Evolutionary conservation across 176 grass and related monocot genomes (phyloP), one percentile per base, ranked within the genome.

Genomic region (Aegilops sharonensis): DNA sequence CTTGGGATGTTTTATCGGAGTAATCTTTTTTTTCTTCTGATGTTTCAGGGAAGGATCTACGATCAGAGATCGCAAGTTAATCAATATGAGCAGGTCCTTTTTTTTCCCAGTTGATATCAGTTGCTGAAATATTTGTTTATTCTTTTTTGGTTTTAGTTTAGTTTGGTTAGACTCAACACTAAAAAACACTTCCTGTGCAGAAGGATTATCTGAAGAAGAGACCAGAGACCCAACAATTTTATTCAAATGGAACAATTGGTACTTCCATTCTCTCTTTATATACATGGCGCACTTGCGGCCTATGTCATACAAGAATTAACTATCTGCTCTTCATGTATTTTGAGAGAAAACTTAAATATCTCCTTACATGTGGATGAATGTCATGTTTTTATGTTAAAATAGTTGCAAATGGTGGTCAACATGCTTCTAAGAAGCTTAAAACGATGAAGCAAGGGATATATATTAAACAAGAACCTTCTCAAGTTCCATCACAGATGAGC

Each of bases 151-250:
- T 65, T 43, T 72, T 5, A 65, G 39, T 63, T 68, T 63, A 62
- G 21, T 37, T 17, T 73, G 54, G 31, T 64, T 63, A 72, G 72
- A 4, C 62, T 59, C 7, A 24, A 64, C 67, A 25, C 50, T 56
- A 5, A 57, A 79, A 11, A 43, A 66, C 50, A 56, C 47, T 83
- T 74, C 79, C 21, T 77, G 2, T 81, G 25, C 91, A 98, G 92
- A 97, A 95, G 93, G 91, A 95, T 42, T 91, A 90, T 83, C 57
- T 91, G 69, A 95, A 95, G 84, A 94, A 91, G 84, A 91, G 94
- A 86, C 45, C 82, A 70, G 93, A 98, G 67, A 82, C 59, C 42
- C 88, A 94, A 30, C 88, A 91, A 72, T 92, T 85, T 91, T 89
- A 92, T 70, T 94, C 85, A 48, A 95, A 98, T 77, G 91, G 90